Evolutionary conservation across 768 basidiomycete genomes (phyloP).

Genomic region (Kwoniella shandongensis): DNA sequence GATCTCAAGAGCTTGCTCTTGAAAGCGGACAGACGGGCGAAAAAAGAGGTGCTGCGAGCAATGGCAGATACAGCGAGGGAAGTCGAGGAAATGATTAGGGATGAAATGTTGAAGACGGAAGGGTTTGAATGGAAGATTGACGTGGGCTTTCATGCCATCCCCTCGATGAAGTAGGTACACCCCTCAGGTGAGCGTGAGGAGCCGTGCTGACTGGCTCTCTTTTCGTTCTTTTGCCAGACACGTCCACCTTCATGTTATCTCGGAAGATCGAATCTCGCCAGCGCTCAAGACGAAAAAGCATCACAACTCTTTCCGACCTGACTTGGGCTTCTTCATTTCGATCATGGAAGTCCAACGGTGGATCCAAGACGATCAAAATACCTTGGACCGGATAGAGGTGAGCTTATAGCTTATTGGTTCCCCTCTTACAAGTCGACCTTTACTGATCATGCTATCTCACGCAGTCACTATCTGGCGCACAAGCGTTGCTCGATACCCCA

Average conservation of each 20-base stretch:
- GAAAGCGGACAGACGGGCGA: slow-evolving; percentile 59
- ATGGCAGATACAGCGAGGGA: slow-evolving; percentile 63
- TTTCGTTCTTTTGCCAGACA: slow-evolving; percentile 29
- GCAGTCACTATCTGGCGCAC: slow-evolving; percentile 47
- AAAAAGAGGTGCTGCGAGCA: slow-evolving; percentile 60
- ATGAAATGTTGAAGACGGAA: slow-evolving; percentile 68
- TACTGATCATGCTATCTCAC: background rate
- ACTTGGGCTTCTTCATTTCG: slow-evolving; percentile 76
- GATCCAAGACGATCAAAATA: slow-evolving; percentile 49
- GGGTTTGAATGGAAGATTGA: slow-evolving; percentile 59
- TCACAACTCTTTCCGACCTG: slow-evolving; percentile 86
- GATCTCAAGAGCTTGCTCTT: slow-evolving; percentile 63
- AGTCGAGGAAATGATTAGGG: slow-evolving; percentile 65
- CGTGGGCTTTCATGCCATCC: slow-evolving; percentile 79
- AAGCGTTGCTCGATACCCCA: slow-evolving; percentile 66
- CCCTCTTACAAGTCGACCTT: no score
- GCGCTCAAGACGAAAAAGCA: slow-evolving; percentile 83
- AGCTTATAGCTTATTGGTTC: slow-evolving; percentile 37
- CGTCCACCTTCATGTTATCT: slow-evolving; percentile 74
- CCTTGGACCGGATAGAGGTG: slow-evolving; percentile 30
- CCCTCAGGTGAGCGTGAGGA: background rate
- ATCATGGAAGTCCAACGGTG: slow-evolving; percentile 75
- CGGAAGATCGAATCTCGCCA: slow-evolving; percentile 69
- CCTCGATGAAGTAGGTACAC: slow-evolving; percentile 77
- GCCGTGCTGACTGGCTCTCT: background rate